A percentile compares a stretch with the other conserved stretches of the same genome.
These are phyloP conservation scores for Mycena olivaceomarginata DNA, from an alignment of 768 basidiomycete species.

Conservation along the genomic window DNA sequence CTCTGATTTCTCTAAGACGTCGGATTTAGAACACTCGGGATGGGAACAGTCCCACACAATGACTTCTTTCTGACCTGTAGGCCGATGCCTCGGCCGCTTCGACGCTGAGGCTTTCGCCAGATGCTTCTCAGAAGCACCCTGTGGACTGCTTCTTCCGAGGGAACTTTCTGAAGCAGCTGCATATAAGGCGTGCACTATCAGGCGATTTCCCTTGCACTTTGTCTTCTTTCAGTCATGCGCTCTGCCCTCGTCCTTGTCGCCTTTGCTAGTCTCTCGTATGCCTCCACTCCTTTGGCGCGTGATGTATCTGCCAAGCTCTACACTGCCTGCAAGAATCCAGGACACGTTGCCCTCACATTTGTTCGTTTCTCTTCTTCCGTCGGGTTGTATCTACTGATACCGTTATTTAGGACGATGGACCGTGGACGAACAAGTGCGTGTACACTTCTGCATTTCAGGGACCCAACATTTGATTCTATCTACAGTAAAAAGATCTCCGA, in stretches of 20 bases:
- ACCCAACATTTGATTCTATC: background rate
- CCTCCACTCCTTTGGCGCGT: background rate
- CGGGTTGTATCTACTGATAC: background rate
- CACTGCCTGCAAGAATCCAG: background rate
- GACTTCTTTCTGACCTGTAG: background rate
- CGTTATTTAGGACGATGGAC: background rate
- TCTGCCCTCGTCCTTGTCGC: background rate
- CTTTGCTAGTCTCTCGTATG: background rate
- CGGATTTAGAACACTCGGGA: slow-evolving; percentile 20
- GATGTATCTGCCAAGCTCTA: background rate
- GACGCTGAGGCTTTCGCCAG: too few relatives aligned
- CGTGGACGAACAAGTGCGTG: background rate
- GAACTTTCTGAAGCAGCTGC: background rate
- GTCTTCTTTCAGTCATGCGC: background rate
- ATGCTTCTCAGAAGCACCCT: too few relatives aligned
- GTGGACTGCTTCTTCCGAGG: background rate
- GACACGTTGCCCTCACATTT: background rate
- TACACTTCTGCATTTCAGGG: background rate
- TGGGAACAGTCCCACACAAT: background rate
- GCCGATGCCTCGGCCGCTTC: background rate
- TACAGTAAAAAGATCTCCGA: background rate
- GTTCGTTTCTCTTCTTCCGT: background rate
- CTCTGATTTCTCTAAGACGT: background rate
- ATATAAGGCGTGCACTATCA: background rate
- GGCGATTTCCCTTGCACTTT: background rate